These are phyloP conservation scores for Samsoniella hepiali DNA, from an alignment of 2,329 filamentous ascomycete species.

Conservation along the genomic window DNA sequence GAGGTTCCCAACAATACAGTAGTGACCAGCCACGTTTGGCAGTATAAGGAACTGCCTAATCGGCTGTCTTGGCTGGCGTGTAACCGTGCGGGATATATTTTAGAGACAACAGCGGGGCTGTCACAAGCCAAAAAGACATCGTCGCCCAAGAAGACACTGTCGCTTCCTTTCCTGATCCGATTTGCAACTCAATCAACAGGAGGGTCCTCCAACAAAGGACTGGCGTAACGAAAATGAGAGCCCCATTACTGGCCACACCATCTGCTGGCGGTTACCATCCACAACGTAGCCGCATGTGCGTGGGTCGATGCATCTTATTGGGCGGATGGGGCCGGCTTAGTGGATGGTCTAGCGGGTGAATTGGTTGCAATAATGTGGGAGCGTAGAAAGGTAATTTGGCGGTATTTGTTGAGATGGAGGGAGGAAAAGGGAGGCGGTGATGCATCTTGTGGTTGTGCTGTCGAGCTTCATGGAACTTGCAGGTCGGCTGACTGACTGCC, in stretches of 20 bases:
- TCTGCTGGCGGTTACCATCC: conserved; percentile 9
- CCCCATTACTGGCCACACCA: background rate
- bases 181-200: background rate
- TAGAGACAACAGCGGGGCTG: conserved; percentile 4
- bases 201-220: background rate
- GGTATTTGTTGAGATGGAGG: conserved; percentile 8
- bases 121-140: conserved; percentile 9
- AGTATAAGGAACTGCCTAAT: background rate
- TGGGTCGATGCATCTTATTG: conserved; percentile 19
- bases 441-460: background rate
- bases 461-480: background rate
- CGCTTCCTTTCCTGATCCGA: background rate
- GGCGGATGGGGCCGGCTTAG: conserved; percentile 16
- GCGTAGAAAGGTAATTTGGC: background rate
- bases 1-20: conserved; percentile 11
- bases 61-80: background rate
- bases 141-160: background rate
- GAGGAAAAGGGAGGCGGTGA: background rate
- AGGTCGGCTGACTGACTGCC: background rate
- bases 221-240: background rate
- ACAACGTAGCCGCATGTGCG: conserved; percentile 18
- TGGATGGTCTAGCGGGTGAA: conserved; percentile 1
- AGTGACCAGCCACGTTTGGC: background rate
- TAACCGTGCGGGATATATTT: conserved; percentile 14
- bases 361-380: conserved; percentile 1